Percentiles rank a stretch among this genome's conserved stretches.
These are phyloP conservation scores for Colletotrichum sp. DNA, from an alignment of 2,329 filamentous ascomycete genomes.

Conservation along the genomic window DNA sequence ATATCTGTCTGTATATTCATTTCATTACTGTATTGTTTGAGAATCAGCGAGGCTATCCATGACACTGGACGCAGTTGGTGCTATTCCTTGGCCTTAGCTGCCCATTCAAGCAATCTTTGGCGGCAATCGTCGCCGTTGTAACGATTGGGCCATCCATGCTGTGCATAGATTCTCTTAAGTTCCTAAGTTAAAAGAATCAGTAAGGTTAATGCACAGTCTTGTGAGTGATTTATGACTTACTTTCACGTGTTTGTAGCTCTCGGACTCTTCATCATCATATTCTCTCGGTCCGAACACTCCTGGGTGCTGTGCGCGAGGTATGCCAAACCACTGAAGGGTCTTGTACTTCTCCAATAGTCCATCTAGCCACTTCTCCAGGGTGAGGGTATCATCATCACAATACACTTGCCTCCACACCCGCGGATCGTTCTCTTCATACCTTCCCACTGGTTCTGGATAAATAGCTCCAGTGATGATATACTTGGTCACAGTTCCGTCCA, in stretches of 20 bases:
- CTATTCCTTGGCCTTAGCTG: neutral
- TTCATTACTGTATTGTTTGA: neutral
- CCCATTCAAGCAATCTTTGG: neutral
- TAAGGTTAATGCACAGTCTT: neutral
- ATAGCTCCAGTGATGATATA: neutral
- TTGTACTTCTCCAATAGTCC: neutral
- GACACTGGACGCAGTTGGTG: neutral
- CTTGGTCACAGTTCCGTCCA: conserved; percentile 6
- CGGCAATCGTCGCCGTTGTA: neutral
- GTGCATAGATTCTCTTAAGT: neutral
- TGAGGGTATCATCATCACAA: neutral
- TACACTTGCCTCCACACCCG: neutral
- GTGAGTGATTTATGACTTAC: neutral
- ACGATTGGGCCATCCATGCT: neutral
- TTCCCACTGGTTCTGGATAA: neutral
- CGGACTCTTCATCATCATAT: neutral
- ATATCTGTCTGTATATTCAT: neutral
- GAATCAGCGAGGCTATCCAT: neutral
- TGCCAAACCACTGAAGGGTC: neutral
- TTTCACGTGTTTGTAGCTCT: neutral
- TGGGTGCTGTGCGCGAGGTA: neutral
- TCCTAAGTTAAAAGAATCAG: neutral
- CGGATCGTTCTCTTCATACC: neutral
- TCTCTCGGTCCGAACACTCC: neutral
- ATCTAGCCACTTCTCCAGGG: neutral